A percentile compares a stretch with the other conserved stretches of the same genome.
Evolutionary conservation across 2,329 filamentous ascomycete genomes (phyloP).

Genomic region (Rutstroemia sp.): DNA sequence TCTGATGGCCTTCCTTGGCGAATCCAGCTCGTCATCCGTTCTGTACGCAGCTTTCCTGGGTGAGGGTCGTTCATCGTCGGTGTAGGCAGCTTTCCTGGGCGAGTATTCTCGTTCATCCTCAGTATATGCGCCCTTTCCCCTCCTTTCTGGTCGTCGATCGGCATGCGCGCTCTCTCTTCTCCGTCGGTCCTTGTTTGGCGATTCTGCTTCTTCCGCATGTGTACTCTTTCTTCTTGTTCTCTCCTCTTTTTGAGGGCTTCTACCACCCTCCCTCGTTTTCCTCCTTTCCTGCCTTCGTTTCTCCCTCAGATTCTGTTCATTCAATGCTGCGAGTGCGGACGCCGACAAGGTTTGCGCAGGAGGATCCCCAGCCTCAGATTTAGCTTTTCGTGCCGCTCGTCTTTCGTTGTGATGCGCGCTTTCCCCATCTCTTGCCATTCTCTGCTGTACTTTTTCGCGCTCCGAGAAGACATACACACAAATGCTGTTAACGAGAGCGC

Average conservation of each 20-base stretch:
- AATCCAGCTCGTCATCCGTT: neutral
- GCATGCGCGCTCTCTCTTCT: neutral
- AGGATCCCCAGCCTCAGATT: slow-evolving; percentile 17
- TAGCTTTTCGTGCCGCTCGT: slow-evolving; percentile 12
- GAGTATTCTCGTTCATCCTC: neutral
- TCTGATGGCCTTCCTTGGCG: neutral
- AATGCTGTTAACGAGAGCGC: neutral
- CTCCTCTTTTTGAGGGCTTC: neutral
- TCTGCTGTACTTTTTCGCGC: neutral
- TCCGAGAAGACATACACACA: too few species aligned
- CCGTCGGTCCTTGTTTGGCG: neutral
- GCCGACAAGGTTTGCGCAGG: slow-evolving; percentile 26
- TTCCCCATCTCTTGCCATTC: slow-evolving; percentile 9
- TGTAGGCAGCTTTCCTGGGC: neutral
- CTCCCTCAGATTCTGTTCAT: slow-evolving; percentile 24
- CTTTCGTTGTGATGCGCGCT: slow-evolving; percentile 6
- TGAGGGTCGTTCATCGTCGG: neutral
- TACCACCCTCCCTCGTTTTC: slow-evolving; percentile 55
- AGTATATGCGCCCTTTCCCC: neutral
- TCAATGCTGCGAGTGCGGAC: slow-evolving; percentile 26
- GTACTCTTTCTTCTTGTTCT: neutral
- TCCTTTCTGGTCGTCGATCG: slow-evolving; percentile 1
- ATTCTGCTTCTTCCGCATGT: neutral
- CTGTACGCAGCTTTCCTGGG: neutral
- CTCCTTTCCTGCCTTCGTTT: slow-evolving; percentile 16